Base-by-base conservation (phyloP, 257 asterid species). In the Forsythia suspensa region DNA sequence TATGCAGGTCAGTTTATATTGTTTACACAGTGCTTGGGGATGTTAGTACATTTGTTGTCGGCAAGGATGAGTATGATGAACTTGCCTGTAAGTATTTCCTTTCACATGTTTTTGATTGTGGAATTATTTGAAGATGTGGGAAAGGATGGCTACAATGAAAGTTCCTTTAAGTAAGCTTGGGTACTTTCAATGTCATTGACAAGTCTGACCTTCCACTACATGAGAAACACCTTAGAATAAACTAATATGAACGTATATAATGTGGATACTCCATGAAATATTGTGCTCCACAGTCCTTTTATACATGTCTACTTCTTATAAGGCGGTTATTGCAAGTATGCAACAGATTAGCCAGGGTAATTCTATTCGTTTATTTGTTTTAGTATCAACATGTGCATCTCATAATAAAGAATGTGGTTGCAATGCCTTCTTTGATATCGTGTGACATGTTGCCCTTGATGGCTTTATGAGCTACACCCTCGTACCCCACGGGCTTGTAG, bases 31-130 rank as follows among this genome's bases (percentile, higher is more conserved):
- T 91, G 81, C 95, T 95, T 9, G 99, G 98, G 38, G 97, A 95
- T 86, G 96, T 95, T 80, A 93, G 96, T 84, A 84, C 92, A 75
- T 95, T 82, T 76, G 87, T 93, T 70, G 99, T 95, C 79, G 99
- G 97, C 89, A 95, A 95, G 89, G 99, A 95, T 82, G 98, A 91
- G 74, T 95, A 93, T 18, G 98, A 95, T 84, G 99, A 95, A 86
- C 97, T 92, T 85, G 91, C 97, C 71, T 82, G 98, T 93, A 89
- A 92, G 97, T 88, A 79, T 63, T 77, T 37, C 72, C 55, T 55
- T 51, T 67, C 72, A 36, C 24, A 75, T 65, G 51, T 46, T 57
- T 20, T 41, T 46, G 40, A 29, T 29, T 24, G 70, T 63, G 70
- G 12, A 21, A 63, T 63, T 63, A 29, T 11, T 24, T 63, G 24